Evolutionary conservation across 2,329 filamentous ascomycete genomes (phyloP).

Genomic region (Fusarium marasasianum): DNA sequence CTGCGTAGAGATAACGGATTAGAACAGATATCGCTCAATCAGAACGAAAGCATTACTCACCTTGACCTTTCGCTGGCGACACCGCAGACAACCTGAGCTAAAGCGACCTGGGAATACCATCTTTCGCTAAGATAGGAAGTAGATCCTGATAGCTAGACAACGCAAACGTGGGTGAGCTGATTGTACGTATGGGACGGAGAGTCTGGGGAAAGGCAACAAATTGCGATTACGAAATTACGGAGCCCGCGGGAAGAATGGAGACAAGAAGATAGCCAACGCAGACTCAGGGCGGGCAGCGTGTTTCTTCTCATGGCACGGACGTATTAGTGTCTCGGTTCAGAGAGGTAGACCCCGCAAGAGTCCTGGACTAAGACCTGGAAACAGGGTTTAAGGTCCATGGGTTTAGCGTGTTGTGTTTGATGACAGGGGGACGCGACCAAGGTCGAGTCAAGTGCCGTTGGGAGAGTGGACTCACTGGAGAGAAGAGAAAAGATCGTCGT

Average conservation of each 20-base stretch:
- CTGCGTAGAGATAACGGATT: conserved; percentile 6
- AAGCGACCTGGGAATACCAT: conserved; percentile 47
- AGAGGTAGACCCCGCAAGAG: not conserved
- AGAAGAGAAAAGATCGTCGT: conserved; percentile 7
- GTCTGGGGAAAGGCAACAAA: conserved; percentile 9
- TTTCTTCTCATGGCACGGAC: not conserved
- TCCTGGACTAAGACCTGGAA: not conserved
- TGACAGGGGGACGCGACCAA: not conserved
- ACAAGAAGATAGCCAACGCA: not conserved
- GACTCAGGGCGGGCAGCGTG: not conserved
- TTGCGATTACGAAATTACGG: not conserved
- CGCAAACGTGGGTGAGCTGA: not conserved
- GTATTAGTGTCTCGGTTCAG: not conserved
- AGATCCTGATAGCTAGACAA: not conserved
- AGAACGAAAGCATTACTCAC: conserved; percentile 18
- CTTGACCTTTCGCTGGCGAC: conserved; percentile 46
- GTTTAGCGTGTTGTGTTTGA: not conserved
- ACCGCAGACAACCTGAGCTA: conserved; percentile 44
- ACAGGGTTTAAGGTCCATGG: not conserved
- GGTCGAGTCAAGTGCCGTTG: conserved; percentile 7
- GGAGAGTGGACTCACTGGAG: not conserved
- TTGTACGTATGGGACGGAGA: not conserved
- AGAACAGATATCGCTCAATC: not conserved
- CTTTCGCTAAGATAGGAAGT: not conserved
- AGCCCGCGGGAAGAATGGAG: not conserved